phyloP scores from a whole-genome alignment of 176 grass and related monocot species.

The maize (Zea mays) region DNA sequence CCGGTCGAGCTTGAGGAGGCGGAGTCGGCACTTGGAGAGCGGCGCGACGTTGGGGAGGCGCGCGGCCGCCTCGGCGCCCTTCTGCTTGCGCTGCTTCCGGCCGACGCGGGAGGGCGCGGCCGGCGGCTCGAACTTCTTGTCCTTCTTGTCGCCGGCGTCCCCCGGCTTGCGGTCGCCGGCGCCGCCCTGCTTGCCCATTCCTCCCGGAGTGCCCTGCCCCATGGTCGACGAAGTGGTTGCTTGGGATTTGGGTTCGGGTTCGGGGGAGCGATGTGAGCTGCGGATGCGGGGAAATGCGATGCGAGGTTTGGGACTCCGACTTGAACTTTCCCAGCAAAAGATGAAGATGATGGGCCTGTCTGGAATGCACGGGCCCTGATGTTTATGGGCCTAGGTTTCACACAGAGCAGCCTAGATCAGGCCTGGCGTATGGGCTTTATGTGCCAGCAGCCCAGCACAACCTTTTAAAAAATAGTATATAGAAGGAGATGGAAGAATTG shows the following conservation, averaged over 20 bases:
- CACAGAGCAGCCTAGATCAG: no score
- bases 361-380: background rate
- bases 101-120: constrained; percentile 80
- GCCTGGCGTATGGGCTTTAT: no score
- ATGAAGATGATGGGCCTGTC: background rate
- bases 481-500: no score
- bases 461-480: no score
- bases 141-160: constrained; percentile 70
- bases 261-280: background rate
- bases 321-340: constrained; percentile 50
- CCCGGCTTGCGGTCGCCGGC: constrained; percentile 52
- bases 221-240: constrained; percentile 29
- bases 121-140: constrained; percentile 71
- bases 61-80: constrained; percentile 75
- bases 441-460: no score
- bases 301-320: background rate
- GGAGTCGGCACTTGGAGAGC: constrained; percentile 82
- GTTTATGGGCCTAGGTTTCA: background rate
- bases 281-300: no score
- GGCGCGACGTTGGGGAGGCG: constrained; percentile 74
- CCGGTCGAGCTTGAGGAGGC: constrained; percentile 86
- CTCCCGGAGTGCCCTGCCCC: constrained; percentile 70
- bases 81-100: constrained; percentile 78
- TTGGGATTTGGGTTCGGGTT: constrained; percentile 15
- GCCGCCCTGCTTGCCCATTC: constrained; percentile 31